Conservation (phyloP, 345 rosid species). For the Eucalyptus guilfoylei region DNA sequence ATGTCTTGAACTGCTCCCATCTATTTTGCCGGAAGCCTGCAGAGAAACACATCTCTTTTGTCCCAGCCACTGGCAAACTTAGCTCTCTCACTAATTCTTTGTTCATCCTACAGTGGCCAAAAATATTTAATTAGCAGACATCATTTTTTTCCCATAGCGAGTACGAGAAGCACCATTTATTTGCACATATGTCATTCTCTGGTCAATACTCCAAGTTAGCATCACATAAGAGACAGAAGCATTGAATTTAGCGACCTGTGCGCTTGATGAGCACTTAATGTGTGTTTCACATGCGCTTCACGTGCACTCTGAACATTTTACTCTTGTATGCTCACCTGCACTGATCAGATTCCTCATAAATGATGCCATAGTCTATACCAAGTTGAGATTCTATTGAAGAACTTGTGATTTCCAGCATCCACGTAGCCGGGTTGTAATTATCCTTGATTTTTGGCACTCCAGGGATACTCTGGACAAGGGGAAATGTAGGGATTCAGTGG, state of each 20-base stretch:
- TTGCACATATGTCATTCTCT: too few relatives aligned
- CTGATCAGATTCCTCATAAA: slow-evolving; percentile 15
- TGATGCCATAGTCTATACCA: slow-evolving; percentile 10
- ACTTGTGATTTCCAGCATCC: slow-evolving; percentile 33
- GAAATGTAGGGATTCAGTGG: background rate
- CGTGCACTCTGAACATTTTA: background rate
- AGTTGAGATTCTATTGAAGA: slow-evolving; percentile 12
- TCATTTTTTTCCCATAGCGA: background rate
- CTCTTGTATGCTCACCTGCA: background rate
- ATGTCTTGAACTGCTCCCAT: slow-evolving; percentile 23
- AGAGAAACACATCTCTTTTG: slow-evolving; percentile 7
- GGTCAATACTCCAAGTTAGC: too few relatives aligned
- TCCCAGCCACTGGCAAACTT: slow-evolving; percentile 1
- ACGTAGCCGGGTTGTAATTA: slow-evolving; percentile 39
- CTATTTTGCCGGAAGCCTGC: background rate
- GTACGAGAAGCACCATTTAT: too few relatives aligned
- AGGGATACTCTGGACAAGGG: slow-evolving; percentile 3
- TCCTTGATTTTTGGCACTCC: slow-evolving; percentile 27
- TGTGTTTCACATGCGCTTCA: background rate
- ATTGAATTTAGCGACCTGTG: too few relatives aligned
- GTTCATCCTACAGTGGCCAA: background rate
- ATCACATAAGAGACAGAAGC: too few relatives aligned
- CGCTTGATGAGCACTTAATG: background rate
- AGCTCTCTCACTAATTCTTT: slow-evolving; percentile 1
- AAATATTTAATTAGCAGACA: background rate